Evolutionary conservation across 2,329 filamentous ascomycete genomes (phyloP), one percentile per base, ranked within the genome.

Genomic region (Dothiorella sarmentorum): DNA sequence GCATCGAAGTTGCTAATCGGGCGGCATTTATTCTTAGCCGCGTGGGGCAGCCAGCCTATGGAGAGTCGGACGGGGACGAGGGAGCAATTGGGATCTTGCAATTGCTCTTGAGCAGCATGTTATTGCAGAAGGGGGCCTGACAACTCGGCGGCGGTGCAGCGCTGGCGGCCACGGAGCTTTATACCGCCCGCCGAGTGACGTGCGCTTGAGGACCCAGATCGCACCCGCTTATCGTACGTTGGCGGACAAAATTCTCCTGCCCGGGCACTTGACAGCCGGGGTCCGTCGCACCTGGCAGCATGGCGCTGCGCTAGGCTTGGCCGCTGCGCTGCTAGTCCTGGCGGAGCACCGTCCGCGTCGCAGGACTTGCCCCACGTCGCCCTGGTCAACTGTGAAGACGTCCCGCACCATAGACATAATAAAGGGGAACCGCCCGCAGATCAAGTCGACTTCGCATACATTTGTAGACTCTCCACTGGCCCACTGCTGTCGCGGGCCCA

Each of bases 381-480:
- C 49, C 49, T 31, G 49, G 49, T 53, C 49, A 13, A 40, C 49
- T 38, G 35, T 26, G 24, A 13, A 27, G 20, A 53, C 35, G 49
- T 53, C 49, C 49, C 49, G 49, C 49, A 53, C 49, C 49, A 27
- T 53, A 22, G 29, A 38, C 40, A 53, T 38, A 52, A 53, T 53
- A 53, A 53, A 53, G 49, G 49, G 49, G 49, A 53, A 40, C 49
- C 49, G 49, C 49, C 49, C 49, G 49, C 49, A 40, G 49, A 53
- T 53, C 49, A 40, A 38, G 33, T 40, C 17, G 10, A 10, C 49
- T 27, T 18, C 49, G 49, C 29, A 53, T 53, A 53, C 49, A 53
- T 53, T 53, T 53, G 49, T 53, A 53, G 49, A 35, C 49, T 53
- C 49, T 53, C 49, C 49, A 53, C 49, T 53, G 49, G 35, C 49